phyloP scores from a whole-genome alignment of 2,329 filamentous ascomycete genomes.

The Exophiala dermatitidis region DNA sequence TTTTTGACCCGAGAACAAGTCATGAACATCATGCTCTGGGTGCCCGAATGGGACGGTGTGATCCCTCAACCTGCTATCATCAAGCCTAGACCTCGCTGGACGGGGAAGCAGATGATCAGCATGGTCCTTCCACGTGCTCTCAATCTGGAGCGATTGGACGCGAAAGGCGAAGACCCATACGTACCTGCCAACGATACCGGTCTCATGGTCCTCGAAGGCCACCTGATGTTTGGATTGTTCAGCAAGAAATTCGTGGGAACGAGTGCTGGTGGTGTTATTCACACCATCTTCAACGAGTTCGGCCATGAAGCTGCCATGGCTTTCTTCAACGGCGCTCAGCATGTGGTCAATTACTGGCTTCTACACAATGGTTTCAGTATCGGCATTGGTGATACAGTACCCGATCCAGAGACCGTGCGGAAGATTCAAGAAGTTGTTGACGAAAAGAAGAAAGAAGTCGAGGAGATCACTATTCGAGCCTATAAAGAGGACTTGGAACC shows the following conservation, averaged over 20 bases:
- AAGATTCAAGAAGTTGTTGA: conserved; percentile 78
- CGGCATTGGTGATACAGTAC: conserved; percentile 96
- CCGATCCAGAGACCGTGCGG: conserved; percentile 73
- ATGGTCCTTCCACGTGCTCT: conserved; percentile 83
- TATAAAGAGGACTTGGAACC: conserved; percentile 83
- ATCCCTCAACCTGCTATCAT: conserved; percentile 90
- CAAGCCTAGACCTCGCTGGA: conserved; percentile 90
- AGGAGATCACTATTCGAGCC: conserved; percentile 65
- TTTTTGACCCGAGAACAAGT: conserved; percentile 86
- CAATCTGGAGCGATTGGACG: conserved; percentile 60
- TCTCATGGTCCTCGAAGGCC: conserved; percentile 73
- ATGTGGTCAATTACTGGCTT: conserved; percentile 95
- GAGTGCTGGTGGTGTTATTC: conserved; percentile 80
- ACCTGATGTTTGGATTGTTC: conserved; percentile 83
- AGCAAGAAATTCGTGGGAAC: conserved; percentile 94
- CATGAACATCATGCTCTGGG: conserved; percentile 97
- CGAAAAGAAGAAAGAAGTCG: conserved; percentile 73
- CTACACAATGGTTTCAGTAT: conserved; percentile 95
- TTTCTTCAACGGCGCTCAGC: conserved; percentile 93
- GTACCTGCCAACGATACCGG: conserved; percentile 67
- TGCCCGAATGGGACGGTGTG: conserved; percentile 93
- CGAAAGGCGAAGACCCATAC: conserved; percentile 52
- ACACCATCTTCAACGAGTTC: conserved; percentile 93
- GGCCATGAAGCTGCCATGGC: conserved; percentile 78
- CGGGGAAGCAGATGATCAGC: conserved; percentile 94